These are phyloP conservation scores for Typha latifolia DNA, from an alignment of 176 grass and related monocot genomes.

Conservation along the genomic window DNA sequence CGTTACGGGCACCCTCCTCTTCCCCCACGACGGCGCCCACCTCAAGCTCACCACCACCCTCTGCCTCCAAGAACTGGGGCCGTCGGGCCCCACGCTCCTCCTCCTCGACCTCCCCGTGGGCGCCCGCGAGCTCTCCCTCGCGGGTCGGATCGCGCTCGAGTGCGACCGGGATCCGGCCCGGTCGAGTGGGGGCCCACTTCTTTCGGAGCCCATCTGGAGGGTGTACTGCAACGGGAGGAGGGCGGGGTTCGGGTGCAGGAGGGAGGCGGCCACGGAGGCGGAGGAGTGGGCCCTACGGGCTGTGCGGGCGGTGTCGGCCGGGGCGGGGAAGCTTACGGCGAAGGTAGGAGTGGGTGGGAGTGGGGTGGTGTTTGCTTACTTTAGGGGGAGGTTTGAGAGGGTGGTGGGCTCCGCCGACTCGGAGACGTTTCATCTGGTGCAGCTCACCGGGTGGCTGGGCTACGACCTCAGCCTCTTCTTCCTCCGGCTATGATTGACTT, in stretches of 20 bases:
- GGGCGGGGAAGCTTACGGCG: slow-evolving; percentile 25
- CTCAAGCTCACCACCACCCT: slow-evolving; percentile 25
- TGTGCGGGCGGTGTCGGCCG: slow-evolving; percentile 31
- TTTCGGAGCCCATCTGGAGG: slow-evolving; percentile 29
- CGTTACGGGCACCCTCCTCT: slow-evolving; percentile 46
- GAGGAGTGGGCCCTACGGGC: slow-evolving; percentile 36
- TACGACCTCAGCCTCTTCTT: slow-evolving; percentile 43
- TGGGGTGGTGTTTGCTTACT: slow-evolving; percentile 28
- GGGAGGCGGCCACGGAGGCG: slow-evolving; percentile 28
- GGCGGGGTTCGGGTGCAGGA: slow-evolving; percentile 25
- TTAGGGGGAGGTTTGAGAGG: slow-evolving; percentile 41
- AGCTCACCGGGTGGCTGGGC: slow-evolving; percentile 26
- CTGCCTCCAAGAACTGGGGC: slow-evolving; percentile 33
- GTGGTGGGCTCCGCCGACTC: slow-evolving; percentile 36
- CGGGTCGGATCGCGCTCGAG: slow-evolving; percentile 40
- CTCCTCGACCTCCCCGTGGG: slow-evolving; percentile 35
- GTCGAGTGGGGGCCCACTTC: slow-evolving; percentile 7
- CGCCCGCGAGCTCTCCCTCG: slow-evolving; percentile 16
- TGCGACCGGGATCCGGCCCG: slow-evolving; percentile 19
- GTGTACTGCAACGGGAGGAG: slow-evolving; percentile 44
- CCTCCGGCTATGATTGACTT: slow-evolving; percentile 18
- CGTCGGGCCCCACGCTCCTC: slow-evolving; percentile 1
- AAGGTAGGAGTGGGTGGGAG: not conserved
- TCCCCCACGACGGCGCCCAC: slow-evolving; percentile 26
- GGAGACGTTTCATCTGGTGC: slow-evolving; percentile 45